phyloP scores from a whole-genome alignment of 1,139 yeast genomes.

The Suhomyces bokatorum region DNA sequence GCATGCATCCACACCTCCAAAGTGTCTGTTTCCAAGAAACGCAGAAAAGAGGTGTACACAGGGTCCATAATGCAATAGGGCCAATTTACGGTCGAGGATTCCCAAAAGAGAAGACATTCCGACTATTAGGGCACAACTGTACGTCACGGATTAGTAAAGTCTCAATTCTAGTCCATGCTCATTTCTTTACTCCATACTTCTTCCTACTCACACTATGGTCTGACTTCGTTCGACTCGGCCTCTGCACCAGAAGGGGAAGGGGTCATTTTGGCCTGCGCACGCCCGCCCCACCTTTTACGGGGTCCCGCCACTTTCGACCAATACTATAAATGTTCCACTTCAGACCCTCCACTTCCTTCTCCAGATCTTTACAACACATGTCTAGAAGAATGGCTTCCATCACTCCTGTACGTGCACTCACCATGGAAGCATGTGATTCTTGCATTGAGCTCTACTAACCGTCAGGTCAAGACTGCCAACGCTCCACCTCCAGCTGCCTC shows the following conservation, averaged over 20 bases:
- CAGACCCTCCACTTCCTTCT: slow-evolving; percentile 23
- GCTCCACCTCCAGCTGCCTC: slow-evolving; percentile 98
- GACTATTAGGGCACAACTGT: too few relatives aligned
- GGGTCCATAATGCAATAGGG: too few relatives aligned
- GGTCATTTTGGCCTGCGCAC: neutral
- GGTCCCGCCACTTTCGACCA: neutral
- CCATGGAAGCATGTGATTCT: neutral
- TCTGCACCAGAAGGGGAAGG: neutral
- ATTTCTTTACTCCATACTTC: too few relatives aligned
- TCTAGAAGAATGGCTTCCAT: slow-evolving; percentile 21
- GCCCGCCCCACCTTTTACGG: slow-evolving; percentile 3
- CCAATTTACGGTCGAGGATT: too few relatives aligned
- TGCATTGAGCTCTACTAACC: slow-evolving; percentile 26
- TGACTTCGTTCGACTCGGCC: too few relatives aligned
- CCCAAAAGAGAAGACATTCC: too few relatives aligned
- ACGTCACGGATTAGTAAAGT: too few relatives aligned
- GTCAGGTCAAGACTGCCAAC: slow-evolving; percentile 59
- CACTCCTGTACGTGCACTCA: slow-evolving; percentile 19
- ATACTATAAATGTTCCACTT: slow-evolving; percentile 20
- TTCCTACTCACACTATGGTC: too few relatives aligned
- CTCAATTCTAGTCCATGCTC: too few relatives aligned
- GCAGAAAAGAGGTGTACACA: too few relatives aligned
- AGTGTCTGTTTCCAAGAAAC: too few relatives aligned
- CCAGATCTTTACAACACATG: slow-evolving; percentile 16
- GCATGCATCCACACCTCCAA: too few relatives aligned